Evolutionary conservation across 1,139 yeast species (phyloP), one percentile per base, ranked within the genome.

Genomic region (Diutina scorzettiae): DNA sequence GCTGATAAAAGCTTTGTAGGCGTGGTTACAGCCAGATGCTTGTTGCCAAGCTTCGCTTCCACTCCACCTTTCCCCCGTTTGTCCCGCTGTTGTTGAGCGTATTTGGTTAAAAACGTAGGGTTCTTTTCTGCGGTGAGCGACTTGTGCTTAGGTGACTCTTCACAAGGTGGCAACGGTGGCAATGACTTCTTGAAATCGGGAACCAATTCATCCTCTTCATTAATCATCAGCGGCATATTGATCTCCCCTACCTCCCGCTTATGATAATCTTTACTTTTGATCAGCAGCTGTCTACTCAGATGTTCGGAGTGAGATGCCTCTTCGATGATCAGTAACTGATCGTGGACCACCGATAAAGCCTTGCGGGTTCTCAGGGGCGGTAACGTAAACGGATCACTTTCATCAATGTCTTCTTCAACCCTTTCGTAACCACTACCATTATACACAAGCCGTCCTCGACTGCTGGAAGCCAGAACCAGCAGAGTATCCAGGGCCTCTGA

Each of bases 291-390:
- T n/a, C 39, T 12, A 14, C 29, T 23, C 28, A 23, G 28, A n/a
- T n/a, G 14, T 34, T 34, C 39, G 6, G 28, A 23, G 17, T 23
- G 28, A 11, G 14, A 14, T 6, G 33, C 33, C 11, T 34, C 39
- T 16, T 34, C 39, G 9, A 34, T 34, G 18, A 34, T 34, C 39
- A 34, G 39, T 28, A 34, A 34, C 9, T 21, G 27, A 16, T 34
- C 39, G 5, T 21, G 7, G 17, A 8, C n/a, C 11, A 3, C 27
- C 18, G 6, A n/a, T 3, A 12, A 7, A 4, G 9, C 25, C 16
- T 21, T 32, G 16, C 14, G 5, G 5, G 21, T 11, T 11, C 5
- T 8, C 24, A 4, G n/a, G 5, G 39, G 39, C 2, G 39, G 39
- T 14, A 34, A 23, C 5, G 14, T 7, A 8, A 34, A 34, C 17